These are phyloP conservation scores for Coccomyxa sp. DNA, from an alignment of 139 green algal genomes.

Conservation along the genomic window DNA sequence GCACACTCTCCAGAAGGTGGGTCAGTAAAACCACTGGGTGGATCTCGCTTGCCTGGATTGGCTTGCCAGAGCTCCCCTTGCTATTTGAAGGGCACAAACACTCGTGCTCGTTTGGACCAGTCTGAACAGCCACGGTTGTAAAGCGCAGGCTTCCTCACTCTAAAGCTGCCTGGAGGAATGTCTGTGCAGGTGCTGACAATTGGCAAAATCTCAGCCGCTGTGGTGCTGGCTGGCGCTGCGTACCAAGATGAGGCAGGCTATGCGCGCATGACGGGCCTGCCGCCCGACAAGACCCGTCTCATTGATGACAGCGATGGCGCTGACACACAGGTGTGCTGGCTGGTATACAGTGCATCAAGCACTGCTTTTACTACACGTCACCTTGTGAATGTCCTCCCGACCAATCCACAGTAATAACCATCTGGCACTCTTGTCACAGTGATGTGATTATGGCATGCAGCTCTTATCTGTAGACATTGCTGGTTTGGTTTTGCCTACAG, in stretches of 20 bases:
- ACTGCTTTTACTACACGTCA: not conserved
- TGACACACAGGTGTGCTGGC: conserved; percentile 17
- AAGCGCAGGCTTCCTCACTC: no score
- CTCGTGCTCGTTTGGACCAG: no score
- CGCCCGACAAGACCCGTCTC: conserved; percentile 12
- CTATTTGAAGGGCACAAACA: no score
- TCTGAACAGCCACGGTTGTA: no score
- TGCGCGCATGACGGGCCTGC: conserved; percentile 13
- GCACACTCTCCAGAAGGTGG: conserved; percentile 10
- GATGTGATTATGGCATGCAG: no score
- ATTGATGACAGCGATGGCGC: conserved; percentile 6
- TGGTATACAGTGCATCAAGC: not conserved
- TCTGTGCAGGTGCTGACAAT: conserved; percentile 17
- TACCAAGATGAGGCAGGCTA: conserved; percentile 22
- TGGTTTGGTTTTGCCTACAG: not conserved
- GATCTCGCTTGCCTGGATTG: no score
- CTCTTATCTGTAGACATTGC: no score
- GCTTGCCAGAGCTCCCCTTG: no score
- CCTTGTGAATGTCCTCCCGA: no score
- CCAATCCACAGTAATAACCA: no score
- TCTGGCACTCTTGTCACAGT: no score
- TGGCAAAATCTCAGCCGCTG: conserved; percentile 24
- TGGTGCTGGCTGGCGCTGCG: conserved; percentile 16
- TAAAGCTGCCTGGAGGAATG: no score
- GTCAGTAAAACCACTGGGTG: not conserved